These are phyloP conservation scores for Claviceps pazoutovae DNA, from an alignment of 2,329 filamentous ascomycete species.

Conservation along the genomic window DNA sequence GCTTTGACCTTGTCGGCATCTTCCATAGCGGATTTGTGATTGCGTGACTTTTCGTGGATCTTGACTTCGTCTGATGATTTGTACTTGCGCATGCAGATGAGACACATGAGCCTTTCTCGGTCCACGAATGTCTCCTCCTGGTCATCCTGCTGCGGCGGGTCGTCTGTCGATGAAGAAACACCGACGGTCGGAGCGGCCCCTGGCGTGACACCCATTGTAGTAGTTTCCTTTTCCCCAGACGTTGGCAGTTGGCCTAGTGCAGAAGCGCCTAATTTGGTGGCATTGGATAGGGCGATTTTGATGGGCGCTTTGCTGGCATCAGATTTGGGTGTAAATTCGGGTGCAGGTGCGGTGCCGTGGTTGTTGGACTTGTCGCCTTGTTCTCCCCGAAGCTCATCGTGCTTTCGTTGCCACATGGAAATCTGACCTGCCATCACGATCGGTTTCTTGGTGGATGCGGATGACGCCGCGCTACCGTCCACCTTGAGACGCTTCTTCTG, in stretches of 20 bases:
- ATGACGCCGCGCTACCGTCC: slow-evolving; percentile 20
- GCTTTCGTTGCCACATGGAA: slow-evolving; percentile 31
- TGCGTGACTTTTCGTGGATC: slow-evolving; percentile 28
- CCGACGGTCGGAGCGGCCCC: background rate
- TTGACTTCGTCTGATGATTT: slow-evolving; percentile 28
- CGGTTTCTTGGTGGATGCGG: slow-evolving; percentile 22
- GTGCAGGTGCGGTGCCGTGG: background rate
- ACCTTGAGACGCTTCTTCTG: slow-evolving; percentile 39
- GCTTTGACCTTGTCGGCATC: slow-evolving; percentile 34
- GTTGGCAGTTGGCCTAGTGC: background rate
- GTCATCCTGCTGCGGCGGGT: background rate
- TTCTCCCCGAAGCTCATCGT: slow-evolving; percentile 24
- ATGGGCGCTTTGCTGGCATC: slow-evolving; percentile 10
- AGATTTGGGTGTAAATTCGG: slow-evolving; percentile 1
- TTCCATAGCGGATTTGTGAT: slow-evolving; percentile 26
- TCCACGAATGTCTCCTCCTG: slow-evolving; percentile 41
- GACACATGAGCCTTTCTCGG: slow-evolving; percentile 30
- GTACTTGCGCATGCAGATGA: slow-evolving; percentile 33
- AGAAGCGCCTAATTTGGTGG: slow-evolving; percentile 1
- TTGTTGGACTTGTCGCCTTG: background rate
- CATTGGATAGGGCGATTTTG: slow-evolving; percentile 19
- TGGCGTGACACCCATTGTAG: background rate
- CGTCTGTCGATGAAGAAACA: background rate
- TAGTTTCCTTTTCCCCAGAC: background rate
- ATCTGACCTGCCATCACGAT: slow-evolving; percentile 28